Conservation (phyloP, 495 filamentous ascomycete genomes). For the Xylaria bambusicola region DNA sequence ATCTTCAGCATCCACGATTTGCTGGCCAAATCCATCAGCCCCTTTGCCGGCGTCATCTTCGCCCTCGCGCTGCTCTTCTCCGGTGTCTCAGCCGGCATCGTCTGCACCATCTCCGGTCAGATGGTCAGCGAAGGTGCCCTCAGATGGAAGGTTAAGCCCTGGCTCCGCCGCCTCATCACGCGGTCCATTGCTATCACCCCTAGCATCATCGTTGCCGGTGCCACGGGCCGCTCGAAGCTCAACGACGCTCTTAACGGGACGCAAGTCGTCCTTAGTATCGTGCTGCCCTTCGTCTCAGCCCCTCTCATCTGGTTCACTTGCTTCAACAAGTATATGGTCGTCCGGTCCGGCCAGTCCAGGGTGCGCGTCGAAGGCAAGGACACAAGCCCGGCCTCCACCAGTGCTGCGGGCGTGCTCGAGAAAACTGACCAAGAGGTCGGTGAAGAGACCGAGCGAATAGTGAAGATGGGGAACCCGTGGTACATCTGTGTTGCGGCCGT, state of each 20-base stretch:
- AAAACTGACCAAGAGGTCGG: constrained; percentile 27
- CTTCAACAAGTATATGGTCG: constrained; percentile 78
- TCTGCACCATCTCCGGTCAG: constrained; percentile 82
- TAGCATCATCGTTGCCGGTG: constrained; percentile 78
- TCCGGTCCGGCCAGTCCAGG: constrained; percentile 42
- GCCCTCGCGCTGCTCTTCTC: constrained; percentile 77
- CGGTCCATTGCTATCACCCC: constrained; percentile 77
- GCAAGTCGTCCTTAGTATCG: constrained; percentile 79
- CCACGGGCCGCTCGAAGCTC: constrained; percentile 71
- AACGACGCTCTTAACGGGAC: constrained; percentile 71
- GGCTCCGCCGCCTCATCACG: constrained; percentile 71
- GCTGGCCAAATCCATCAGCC: constrained; percentile 67
- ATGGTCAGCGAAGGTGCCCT: constrained; percentile 81
- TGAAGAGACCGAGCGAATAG: constrained; percentile 24
- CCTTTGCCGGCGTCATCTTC: constrained; percentile 72
- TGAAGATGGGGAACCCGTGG: constrained; percentile 66
- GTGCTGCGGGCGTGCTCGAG: not conserved
- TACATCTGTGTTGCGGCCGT: constrained; percentile 55
- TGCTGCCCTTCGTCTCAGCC: constrained; percentile 78
- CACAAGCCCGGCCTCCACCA: constrained; percentile 18
- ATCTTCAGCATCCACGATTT: constrained; percentile 84
- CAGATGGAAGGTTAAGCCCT: constrained; percentile 68
- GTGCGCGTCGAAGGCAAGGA: constrained; percentile 33
- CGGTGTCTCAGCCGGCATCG: constrained; percentile 74
- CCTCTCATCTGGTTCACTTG: constrained; percentile 90